Evolutionary conservation across 2,329 filamentous ascomycete species (phyloP).

Genomic region (Colletotrichum gloeosporioides): DNA sequence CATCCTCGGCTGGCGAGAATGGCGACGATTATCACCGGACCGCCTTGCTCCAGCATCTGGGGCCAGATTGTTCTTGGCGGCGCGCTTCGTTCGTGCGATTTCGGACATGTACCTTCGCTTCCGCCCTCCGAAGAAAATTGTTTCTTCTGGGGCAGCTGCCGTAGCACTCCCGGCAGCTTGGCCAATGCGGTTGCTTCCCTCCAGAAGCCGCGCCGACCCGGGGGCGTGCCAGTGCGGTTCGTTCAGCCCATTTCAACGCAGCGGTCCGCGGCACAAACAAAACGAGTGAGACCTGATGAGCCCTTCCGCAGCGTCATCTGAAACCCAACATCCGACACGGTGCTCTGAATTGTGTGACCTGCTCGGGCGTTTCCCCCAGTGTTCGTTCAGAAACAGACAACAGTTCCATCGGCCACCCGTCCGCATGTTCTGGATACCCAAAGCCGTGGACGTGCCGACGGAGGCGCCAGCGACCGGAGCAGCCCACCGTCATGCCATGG

Average conservation of each 20-base stretch:
- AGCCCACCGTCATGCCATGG: neutral
- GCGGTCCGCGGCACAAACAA: conserved; percentile 13
- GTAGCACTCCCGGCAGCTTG: conserved; percentile 6
- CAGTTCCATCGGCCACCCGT: neutral
- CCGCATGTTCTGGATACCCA: neutral
- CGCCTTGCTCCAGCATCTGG: neutral
- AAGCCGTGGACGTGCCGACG: neutral
- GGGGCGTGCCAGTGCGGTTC: conserved; percentile 3
- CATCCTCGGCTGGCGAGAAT: conserved; percentile 8
- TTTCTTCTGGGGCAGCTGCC: neutral
- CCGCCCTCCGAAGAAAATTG: neutral
- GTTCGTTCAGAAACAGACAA: neutral
- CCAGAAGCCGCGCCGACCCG: conserved; percentile 7
- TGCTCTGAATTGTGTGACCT: conserved; percentile 2
- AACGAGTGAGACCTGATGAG: neutral
- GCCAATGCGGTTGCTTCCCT: neutral
- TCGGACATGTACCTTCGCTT: neutral
- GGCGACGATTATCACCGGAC: neutral
- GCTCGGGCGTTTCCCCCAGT: neutral
- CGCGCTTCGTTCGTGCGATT: conserved; percentile 3
- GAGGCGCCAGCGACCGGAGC: neutral
- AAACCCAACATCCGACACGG: conserved; percentile 14
- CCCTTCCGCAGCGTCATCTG: conserved; percentile 5
- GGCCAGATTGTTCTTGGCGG: conserved; percentile 7
- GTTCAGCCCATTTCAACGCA: neutral